Percentiles rank a stretch among this genome's conserved stretches.
Evolutionary conservation across 106 monocot genomes (phyloP).

Genomic region (Amphibolis antarctica): DNA sequence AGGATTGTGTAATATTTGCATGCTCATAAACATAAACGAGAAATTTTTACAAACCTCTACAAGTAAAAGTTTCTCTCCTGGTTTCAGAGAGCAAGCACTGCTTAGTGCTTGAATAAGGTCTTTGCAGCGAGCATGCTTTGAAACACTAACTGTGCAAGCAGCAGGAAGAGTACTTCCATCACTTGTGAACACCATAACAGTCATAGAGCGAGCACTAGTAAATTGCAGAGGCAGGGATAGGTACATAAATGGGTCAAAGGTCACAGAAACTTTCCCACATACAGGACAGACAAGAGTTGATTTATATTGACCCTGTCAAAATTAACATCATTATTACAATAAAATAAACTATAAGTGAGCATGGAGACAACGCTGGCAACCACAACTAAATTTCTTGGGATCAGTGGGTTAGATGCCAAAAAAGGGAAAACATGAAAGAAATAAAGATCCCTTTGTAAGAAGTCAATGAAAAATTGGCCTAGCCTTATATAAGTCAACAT

Average conservation of each 20-base stretch:
- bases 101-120: constrained; percentile 74
- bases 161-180: constrained; percentile 75
- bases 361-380: background rate
- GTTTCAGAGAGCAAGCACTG: constrained; percentile 57
- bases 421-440: background rate
- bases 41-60: constrained; percentile 58
- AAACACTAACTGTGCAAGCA: constrained; percentile 81
- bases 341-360: background rate
- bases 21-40: background rate
- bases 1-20: background rate
- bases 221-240: constrained; percentile 95
- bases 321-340: background rate
- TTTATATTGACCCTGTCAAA: constrained; percentile 95
- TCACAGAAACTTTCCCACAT: constrained; percentile 93
- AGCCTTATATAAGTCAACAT: too few species aligned
- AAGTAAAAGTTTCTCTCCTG: constrained; percentile 71
- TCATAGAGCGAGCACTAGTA: constrained; percentile 65
- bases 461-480: too few species aligned
- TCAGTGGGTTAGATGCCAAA: background rate
- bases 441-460: background rate
- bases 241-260: constrained; percentile 99
- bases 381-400: too few species aligned
- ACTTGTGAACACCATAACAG: constrained; percentile 53
- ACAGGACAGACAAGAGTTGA: constrained; percentile 95
- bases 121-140: constrained; percentile 80